Conservation (phyloP, 2,329 filamentous ascomycete species). For the Calonectria hongkongensis region DNA sequence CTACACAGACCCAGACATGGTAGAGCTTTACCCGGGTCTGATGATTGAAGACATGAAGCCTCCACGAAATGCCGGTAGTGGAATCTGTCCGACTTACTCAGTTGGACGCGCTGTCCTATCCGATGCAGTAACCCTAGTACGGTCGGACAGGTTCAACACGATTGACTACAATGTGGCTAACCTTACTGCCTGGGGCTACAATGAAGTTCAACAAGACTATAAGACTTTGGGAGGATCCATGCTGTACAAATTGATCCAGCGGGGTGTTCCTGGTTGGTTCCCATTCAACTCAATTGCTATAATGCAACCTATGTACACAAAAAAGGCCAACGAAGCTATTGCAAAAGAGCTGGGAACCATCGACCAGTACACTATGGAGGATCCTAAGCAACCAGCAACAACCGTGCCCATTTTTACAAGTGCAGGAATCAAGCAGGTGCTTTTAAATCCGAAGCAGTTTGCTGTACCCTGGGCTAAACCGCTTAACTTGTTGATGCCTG, state of each 20-base stretch:
- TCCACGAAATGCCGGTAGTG: conserved; percentile 67
- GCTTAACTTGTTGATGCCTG: conserved; percentile 58
- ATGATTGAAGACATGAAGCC: conserved; percentile 76
- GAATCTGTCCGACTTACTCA: conserved; percentile 65
- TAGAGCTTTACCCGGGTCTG: conserved; percentile 82
- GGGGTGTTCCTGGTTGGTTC: conserved; percentile 67
- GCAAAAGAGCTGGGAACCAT: conserved; percentile 61
- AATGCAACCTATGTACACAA: conserved; percentile 69
- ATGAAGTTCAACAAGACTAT: conserved; percentile 55
- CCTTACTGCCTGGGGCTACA: conserved; percentile 67
- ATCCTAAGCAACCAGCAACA: conserved; percentile 60
- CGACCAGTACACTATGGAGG: conserved; percentile 56
- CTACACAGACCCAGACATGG: conserved; percentile 78
- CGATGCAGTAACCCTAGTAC: conserved; percentile 75
- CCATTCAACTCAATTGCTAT: conserved; percentile 64
- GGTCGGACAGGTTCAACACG: conserved; percentile 77
- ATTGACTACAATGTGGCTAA: conserved; percentile 65
- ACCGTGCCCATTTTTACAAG: conserved; percentile 52
- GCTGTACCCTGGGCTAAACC: conserved; percentile 59
- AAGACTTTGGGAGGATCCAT: conserved; percentile 65
- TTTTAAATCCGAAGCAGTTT: conserved; percentile 58
- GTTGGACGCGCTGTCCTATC: conserved; percentile 74
- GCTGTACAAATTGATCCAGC: conserved; percentile 67
- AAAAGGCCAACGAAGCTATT: conserved; percentile 62
- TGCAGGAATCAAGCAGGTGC: conserved; percentile 57